phyloP scores from a whole-genome alignment of 2,329 filamentous ascomycete species.

The Colletotrichum musae region DNA sequence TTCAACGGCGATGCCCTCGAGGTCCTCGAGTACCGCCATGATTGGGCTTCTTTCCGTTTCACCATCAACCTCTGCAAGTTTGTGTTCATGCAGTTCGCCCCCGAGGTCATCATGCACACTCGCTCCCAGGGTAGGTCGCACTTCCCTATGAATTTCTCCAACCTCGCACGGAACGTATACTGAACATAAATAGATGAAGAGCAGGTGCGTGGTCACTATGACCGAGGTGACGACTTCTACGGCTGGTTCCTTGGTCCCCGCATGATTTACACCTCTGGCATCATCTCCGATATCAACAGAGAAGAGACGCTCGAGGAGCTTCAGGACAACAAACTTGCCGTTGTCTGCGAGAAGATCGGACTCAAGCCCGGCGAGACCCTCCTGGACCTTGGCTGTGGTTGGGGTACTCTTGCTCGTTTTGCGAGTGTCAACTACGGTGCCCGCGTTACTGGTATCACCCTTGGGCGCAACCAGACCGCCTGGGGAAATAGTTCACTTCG shows the following conservation, averaged over 20 bases:
- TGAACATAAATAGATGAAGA: slow-evolving; percentile 77
- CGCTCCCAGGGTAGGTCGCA: slow-evolving; percentile 77
- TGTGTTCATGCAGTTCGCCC: slow-evolving; percentile 84
- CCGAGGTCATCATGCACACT: slow-evolving; percentile 80
- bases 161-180: background rate
- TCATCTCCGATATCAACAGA: slow-evolving; percentile 83
- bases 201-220: slow-evolving; percentile 91
- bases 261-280: slow-evolving; percentile 93
- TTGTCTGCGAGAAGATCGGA: slow-evolving; percentile 90
- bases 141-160: slow-evolving; percentile 6
- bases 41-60: slow-evolving; percentile 91
- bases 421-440: slow-evolving; percentile 87
- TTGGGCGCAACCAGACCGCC: slow-evolving; percentile 89
- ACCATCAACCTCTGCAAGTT: slow-evolving; percentile 83
- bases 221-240: slow-evolving; percentile 93
- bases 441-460: slow-evolving; percentile 83
- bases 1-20: slow-evolving; percentile 90
- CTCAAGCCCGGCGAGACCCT: slow-evolving; percentile 80
- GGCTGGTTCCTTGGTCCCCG: slow-evolving; percentile 91
- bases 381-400: slow-evolving; percentile 91
- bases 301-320: slow-evolving; percentile 89
- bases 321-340: slow-evolving; percentile 90
- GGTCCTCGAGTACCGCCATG: slow-evolving; percentile 86
- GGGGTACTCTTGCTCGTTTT: slow-evolving; percentile 90
- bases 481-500: slow-evolving; percentile 89